Base-by-base conservation (phyloP, 2,329 filamentous ascomycete genomes). In the Alternaria gaisen region DNA sequence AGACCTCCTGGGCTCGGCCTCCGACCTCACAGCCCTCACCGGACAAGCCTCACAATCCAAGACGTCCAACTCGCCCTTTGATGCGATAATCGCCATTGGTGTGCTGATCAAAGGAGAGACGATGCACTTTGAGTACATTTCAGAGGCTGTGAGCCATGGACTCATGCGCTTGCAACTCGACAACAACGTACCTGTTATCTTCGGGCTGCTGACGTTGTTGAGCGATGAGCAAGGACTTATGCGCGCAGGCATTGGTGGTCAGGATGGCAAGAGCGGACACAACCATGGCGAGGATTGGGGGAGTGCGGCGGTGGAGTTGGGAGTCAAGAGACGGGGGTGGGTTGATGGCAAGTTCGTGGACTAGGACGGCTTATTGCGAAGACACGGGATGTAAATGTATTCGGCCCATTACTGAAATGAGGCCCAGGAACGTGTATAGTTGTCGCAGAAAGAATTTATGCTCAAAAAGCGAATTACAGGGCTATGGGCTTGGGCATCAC, bases 71-170 rank as follows among this genome's bases (percentile, higher is more conserved):
- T 69, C 57, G 51, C 88, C 93, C 20, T 98, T 98, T 73, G 94
- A 98, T 77, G 95, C 95, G 64, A 89, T 99, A 66, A 94, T 99
- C 68, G 93, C 95, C 54, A 91, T 99, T 69, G 95, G 95, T 57
- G 94, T 97, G 58, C 87, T 99, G 63, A 97, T 99, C 83, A 99
- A 99, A 84, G 95, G 95, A 78, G 92, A 97, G 81, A 98, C 95
- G 7, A 97, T 97, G 93, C 95, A 99, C 82, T 99, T 99, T 75
- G 95, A 99, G 82, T 98, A 99, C 83, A 99, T 99, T 72, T 87
- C 94, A 42, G 95, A 98, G 67, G 88, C 92, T 41, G 93, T 96
- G 7, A 93, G 89, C 59, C 92, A 97, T 64, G 95, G 93, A 7
- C 85, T 99, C 63, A 99, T 99, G 95, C 89, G 92, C 66, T 89